Conservation (phyloP, 169 alveolate species). For the Cryptosporidium felis region DNA sequence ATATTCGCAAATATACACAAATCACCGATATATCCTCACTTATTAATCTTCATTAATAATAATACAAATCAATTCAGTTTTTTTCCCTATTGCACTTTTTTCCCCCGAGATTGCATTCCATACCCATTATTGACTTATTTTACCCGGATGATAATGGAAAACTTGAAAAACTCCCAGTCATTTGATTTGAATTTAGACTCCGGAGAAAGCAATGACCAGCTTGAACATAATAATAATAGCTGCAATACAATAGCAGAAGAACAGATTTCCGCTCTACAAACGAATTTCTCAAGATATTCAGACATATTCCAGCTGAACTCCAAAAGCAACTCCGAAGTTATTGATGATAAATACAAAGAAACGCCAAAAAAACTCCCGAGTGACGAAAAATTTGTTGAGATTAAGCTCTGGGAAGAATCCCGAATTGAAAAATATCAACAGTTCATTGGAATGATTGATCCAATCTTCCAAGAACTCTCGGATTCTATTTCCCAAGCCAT, state of each 20-base stretch:
- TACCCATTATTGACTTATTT: too few species aligned
- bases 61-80: too few species aligned
- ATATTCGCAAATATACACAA: too few species aligned
- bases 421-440: conserved; percentile 22
- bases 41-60: too few species aligned
- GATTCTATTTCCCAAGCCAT: conserved; percentile 36
- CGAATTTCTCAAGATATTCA: conserved; percentile 26
- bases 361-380: neutral
- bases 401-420: conserved; percentile 24
- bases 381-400: conserved; percentile 1
- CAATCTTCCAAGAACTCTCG: conserved; percentile 7
- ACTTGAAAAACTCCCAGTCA: too few species aligned
- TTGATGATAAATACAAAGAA: neutral
- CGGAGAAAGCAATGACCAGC: too few species aligned
- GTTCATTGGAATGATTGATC: conserved; percentile 2
- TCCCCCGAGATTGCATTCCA: too few species aligned
- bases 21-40: too few species aligned
- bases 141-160: too few species aligned
- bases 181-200: too few species aligned
- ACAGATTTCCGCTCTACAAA: conserved; percentile 1
- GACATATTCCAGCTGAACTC: neutral
- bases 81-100: too few species aligned
- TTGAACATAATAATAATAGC: too few species aligned
- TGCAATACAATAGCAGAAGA: conserved; percentile 45
- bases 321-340: neutral